Conservation (phyloP, 345 rosid species). For the Dipteronia sinensis region DNA sequence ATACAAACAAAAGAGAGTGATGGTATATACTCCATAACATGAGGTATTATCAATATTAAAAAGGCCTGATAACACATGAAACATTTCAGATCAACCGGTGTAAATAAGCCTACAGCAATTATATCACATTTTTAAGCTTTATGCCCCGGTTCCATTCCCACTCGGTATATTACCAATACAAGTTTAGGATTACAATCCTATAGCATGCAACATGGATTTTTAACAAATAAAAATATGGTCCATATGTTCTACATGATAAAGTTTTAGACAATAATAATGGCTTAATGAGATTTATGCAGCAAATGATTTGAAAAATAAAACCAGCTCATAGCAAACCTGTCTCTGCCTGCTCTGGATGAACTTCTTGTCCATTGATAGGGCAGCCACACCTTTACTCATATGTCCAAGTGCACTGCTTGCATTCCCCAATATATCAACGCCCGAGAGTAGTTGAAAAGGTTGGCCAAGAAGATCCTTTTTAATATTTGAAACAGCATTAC, state of each 20-base stretch:
- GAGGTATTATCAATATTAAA: background rate
- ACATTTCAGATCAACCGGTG: background rate
- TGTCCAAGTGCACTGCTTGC: slow-evolving; percentile 99
- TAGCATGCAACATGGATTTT: too few species aligned
- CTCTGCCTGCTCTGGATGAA: slow-evolving; percentile 93
- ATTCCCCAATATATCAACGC: slow-evolving; percentile 96
- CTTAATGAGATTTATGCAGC: background rate
- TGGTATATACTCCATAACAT: background rate
- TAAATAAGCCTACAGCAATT: background rate
- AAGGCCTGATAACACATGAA: background rate
- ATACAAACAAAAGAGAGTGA: background rate
- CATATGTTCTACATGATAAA: background rate
- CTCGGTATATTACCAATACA: background rate
- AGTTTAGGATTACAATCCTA: too few species aligned
- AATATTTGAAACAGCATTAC: slow-evolving; percentile 70
- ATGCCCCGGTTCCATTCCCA: background rate
- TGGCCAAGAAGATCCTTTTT: slow-evolving; percentile 95
- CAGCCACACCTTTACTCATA: slow-evolving; percentile 99
- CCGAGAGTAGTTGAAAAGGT: slow-evolving; percentile 94
- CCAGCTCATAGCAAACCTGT: slow-evolving; percentile 59
- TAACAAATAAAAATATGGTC: background rate
- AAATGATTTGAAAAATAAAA: background rate
- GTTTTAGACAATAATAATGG: background rate
- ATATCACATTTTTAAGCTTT: background rate
- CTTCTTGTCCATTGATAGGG: slow-evolving; percentile 95